Conservation (phyloP, 179 eudicot genomes). For the Carnegiea gigantea region DNA sequence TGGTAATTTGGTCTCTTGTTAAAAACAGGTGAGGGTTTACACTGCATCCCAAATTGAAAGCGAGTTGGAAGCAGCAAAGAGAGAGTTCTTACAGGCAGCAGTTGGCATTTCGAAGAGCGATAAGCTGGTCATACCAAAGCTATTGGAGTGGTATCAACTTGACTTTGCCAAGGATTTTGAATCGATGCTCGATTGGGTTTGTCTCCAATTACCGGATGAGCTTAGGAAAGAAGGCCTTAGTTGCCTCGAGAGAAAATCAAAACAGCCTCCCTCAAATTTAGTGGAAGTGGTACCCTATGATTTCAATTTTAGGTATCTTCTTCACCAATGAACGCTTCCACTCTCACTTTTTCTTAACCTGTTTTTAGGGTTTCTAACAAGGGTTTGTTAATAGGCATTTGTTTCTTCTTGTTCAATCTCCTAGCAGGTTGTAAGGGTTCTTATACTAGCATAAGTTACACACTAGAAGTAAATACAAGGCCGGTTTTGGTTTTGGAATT, state of each 20-base stretch:
- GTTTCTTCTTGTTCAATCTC: constrained; percentile 3
- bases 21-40: constrained; percentile 72
- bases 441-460: constrained; percentile 21
- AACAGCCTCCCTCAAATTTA: constrained; percentile 42
- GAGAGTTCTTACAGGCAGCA: constrained; percentile 81
- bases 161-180: constrained; percentile 85
- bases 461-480: constrained; percentile 22
- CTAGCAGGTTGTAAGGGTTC: neutral
- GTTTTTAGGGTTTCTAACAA: neutral
- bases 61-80: constrained; percentile 78
- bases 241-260: constrained; percentile 48
- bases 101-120: constrained; percentile 54
- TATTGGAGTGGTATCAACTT: constrained; percentile 84
- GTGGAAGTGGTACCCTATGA: constrained; percentile 71
- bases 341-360: neutral
- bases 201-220: constrained; percentile 71
- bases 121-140: constrained; percentile 64
- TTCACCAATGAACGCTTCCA: constrained; percentile 26
- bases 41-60: constrained; percentile 81
- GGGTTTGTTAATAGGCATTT: neutral
- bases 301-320: constrained; percentile 80
- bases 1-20: neutral
- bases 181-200: constrained; percentile 79
- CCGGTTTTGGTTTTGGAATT: neutral
- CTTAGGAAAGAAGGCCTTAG: constrained; percentile 48